A percentile compares a stretch with the other conserved stretches of the same genome.
Conservation (phyloP, 345 rosid genomes). For the Geranium brycei region DNA sequence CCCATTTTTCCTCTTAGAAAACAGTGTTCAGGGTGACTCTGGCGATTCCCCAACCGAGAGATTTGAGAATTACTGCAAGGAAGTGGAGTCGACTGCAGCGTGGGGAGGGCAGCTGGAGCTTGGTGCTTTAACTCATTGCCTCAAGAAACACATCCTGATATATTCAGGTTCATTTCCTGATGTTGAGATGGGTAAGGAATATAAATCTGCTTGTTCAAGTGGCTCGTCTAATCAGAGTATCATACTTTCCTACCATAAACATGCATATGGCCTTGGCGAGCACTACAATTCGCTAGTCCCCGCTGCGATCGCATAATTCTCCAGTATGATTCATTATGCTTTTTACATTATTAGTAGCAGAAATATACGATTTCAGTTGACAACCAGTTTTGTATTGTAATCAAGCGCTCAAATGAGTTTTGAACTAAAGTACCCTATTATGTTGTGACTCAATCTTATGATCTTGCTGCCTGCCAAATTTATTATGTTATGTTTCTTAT, state of each 20-base stretch:
- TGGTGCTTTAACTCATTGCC: slow-evolving; percentile 49
- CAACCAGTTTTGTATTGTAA: too few species aligned
- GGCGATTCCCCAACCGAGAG: slow-evolving; percentile 24
- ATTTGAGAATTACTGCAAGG: slow-evolving; percentile 47
- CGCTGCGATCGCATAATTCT: slow-evolving; percentile 7
- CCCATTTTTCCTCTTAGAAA: slow-evolving; percentile 48
- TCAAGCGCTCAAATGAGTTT: too few species aligned
- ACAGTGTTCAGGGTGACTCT: slow-evolving; percentile 18
- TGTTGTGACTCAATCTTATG: too few species aligned
- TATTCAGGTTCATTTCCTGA: slow-evolving; percentile 56
- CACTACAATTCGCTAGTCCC: slow-evolving; percentile 51
- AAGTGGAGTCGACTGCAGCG: slow-evolving; percentile 51
- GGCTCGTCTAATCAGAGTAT: slow-evolving; percentile 17
- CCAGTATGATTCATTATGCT: background rate
- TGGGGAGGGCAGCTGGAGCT: slow-evolving; percentile 72
- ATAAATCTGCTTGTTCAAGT: slow-evolving; percentile 19
- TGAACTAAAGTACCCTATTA: too few species aligned
- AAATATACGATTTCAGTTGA: too few species aligned
- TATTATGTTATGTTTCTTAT: too few species aligned
- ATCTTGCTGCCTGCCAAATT: too few species aligned
- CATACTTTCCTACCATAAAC: slow-evolving; percentile 46
- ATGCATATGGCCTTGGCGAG: slow-evolving; percentile 61
- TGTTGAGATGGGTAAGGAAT: slow-evolving; percentile 68
- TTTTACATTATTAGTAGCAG: too few species aligned
- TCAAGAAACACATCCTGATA: slow-evolving; percentile 39